Conservation (phyloP, 129 eudicot genomes). For the Smallanthus sonchifolius region DNA sequence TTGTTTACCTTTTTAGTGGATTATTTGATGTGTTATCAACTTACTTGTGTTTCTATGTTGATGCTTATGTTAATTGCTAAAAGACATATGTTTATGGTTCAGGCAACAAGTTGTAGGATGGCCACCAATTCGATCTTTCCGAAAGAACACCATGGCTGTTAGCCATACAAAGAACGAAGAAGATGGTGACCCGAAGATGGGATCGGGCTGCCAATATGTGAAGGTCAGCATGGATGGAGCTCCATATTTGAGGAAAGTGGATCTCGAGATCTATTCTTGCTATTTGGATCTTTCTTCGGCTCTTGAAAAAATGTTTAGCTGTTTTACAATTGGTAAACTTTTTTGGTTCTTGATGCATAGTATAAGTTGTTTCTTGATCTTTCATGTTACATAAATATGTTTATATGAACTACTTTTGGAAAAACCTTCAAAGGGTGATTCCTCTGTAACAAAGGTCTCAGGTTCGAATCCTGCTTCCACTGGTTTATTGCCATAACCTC, state of each 20-base stretch:
- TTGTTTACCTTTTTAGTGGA: too few relatives aligned
- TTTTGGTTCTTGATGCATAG: not conserved
- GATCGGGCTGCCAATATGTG: slow-evolving; percentile 45
- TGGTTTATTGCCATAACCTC: too few relatives aligned
- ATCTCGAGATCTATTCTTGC: slow-evolving; percentile 45
- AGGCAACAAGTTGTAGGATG: slow-evolving; percentile 81
- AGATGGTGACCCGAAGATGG: slow-evolving; percentile 37
- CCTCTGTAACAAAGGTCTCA: too few relatives aligned
- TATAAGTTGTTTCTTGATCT: not conserved
- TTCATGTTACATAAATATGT: not conserved
- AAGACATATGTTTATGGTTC: slow-evolving; percentile 9
- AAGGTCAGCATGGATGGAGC: slow-evolving; percentile 90
- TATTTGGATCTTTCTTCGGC: slow-evolving; percentile 59
- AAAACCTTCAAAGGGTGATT: too few relatives aligned
- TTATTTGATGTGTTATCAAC: too few relatives aligned
- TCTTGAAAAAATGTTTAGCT: slow-evolving; percentile 73
- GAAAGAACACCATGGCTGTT: slow-evolving; percentile 63
- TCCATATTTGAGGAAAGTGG: slow-evolving; percentile 75
- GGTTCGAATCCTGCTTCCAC: too few relatives aligned
- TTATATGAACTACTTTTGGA: not conserved
- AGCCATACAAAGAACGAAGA: slow-evolving; percentile 45
- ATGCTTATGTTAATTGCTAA: not conserved
- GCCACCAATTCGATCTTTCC: slow-evolving; percentile 73
- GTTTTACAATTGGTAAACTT: slow-evolving; percentile 57
- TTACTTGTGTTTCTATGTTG: too few relatives aligned